Percentiles rank a stretch among this genome's conserved stretches.
Conservation (phyloP, 2,329 filamentous ascomycete species). For the Celoporthe dispersa region DNA sequence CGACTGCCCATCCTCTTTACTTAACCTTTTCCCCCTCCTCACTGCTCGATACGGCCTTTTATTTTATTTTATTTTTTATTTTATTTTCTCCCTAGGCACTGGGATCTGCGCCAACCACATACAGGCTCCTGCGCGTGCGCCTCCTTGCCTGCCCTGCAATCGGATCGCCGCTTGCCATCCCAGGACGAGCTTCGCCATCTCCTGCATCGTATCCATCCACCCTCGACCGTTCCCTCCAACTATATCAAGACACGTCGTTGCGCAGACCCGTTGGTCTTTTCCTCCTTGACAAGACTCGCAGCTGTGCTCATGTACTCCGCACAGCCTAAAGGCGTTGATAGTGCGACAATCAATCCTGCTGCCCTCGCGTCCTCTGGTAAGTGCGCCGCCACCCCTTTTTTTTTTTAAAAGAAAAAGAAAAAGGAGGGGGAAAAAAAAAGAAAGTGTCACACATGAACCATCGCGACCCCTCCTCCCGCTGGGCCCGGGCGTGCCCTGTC, state of each 20-base stretch:
- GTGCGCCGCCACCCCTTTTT: slow-evolving; percentile 37
- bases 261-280: slow-evolving; percentile 50
- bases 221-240: slow-evolving; percentile 50
- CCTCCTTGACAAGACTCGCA: slow-evolving; percentile 42
- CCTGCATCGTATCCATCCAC: slow-evolving; percentile 33
- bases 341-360: slow-evolving; percentile 89
- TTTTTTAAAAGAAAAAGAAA: background rate
- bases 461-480: slow-evolving; percentile 29
- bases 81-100: slow-evolving; percentile 20
- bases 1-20: slow-evolving; percentile 30
- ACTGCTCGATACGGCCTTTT: slow-evolving; percentile 35
- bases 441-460: slow-evolving; percentile 30
- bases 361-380: slow-evolving; percentile 81
- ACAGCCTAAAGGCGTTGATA: slow-evolving; percentile 76
- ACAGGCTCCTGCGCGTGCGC: slow-evolving; percentile 49
- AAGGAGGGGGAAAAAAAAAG: background rate
- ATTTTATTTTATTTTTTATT: background rate
- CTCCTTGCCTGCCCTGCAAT: slow-evolving; percentile 25
- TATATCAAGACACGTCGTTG: slow-evolving; percentile 66
- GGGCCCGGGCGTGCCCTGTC: slow-evolving; percentile 27
- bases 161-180: slow-evolving; percentile 39
- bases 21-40: slow-evolving; percentile 30
- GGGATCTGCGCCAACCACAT: slow-evolving; percentile 55
- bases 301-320: slow-evolving; percentile 60
- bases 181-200: slow-evolving; percentile 38